Evolutionary conservation across 129 eudicot genomes (phyloP).

Genomic region (Arctium minus): DNA sequence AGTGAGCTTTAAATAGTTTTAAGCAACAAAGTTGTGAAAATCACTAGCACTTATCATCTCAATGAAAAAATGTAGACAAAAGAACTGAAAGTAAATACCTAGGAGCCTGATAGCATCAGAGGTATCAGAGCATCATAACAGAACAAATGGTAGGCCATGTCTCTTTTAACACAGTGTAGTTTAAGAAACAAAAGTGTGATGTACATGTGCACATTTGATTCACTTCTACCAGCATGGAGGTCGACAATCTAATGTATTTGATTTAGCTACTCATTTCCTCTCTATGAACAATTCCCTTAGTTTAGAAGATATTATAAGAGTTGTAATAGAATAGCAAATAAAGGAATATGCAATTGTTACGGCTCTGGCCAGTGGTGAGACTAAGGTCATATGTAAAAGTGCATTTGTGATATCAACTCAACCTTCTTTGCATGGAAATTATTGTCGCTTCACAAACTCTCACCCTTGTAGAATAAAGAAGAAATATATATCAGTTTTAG

Average conservation of each 20-base stretch:
- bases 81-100: neutral
- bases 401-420: neutral
- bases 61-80: neutral
- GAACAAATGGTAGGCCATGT: neutral
- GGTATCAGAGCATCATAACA: neutral
- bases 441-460: neutral
- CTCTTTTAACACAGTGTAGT: neutral
- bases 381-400: neutral
- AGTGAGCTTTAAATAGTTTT: neutral
- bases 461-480: neutral
- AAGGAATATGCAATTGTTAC: neutral
- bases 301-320: neutral
- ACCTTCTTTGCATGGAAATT: neutral
- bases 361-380: neutral
- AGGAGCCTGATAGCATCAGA: neutral
- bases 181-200: neutral
- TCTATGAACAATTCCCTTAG: neutral
- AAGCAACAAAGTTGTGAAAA: slow-evolving; percentile 5
- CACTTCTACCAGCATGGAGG: neutral
- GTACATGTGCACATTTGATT: neutral
- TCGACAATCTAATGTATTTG: neutral
- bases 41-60: slow-evolving; percentile 13
- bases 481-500: neutral
- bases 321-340: neutral
- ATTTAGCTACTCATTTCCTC: neutral